Base-by-base conservation (phyloP, 75 land plant genomes). In the Pseudotsuga menziesii region DNA sequence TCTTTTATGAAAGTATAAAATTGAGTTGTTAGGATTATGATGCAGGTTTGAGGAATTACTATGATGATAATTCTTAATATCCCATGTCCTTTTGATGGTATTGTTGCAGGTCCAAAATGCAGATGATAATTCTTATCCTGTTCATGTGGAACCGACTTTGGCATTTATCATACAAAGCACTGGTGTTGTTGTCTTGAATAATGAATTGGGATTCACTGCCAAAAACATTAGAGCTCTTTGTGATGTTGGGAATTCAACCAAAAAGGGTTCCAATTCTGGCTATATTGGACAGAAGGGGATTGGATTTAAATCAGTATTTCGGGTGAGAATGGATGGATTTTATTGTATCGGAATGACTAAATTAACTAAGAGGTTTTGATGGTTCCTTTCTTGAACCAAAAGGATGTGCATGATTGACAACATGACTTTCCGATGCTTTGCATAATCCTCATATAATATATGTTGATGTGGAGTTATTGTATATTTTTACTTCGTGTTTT, bases 251-350 rank as follows among this genome's bases (percentile, higher is more conserved):
- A 96, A 85, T 61, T 96, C 99, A 41, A 96, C 99, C n/a, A 94
- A 96, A 75, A 91, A 88, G 61, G 99, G 90, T 22, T 83, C 85
- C 27, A 77, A 39, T 75, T 79, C 91, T 81, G 99, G 97, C 61
- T 96, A 96, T 79, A 96, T 96, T 75, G 99, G 97, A 36, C 84
- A 90, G 77, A 96, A 96, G 75, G 99, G 99, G 66, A 96, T 96
- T 78, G 99, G 99, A 19, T 96, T 96, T 86, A 96, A 96, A 78
- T 96, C 99, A 9, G 99, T 96, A 5, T 96, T 96, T 75, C 85
- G 99, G 87, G 99, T 93, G 86, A 52, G 83, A 4, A 13, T 22
- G 72, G 32, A 35, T 23, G 2, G 29, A 63, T 27, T 20, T 20
- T 66, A 55, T 20, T 14, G 7, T 29, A 26, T 41, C 16, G 16